Base-by-base conservation (phyloP, 495 filamentous ascomycete genomes). In the Penicillium longicatenatum region DNA sequence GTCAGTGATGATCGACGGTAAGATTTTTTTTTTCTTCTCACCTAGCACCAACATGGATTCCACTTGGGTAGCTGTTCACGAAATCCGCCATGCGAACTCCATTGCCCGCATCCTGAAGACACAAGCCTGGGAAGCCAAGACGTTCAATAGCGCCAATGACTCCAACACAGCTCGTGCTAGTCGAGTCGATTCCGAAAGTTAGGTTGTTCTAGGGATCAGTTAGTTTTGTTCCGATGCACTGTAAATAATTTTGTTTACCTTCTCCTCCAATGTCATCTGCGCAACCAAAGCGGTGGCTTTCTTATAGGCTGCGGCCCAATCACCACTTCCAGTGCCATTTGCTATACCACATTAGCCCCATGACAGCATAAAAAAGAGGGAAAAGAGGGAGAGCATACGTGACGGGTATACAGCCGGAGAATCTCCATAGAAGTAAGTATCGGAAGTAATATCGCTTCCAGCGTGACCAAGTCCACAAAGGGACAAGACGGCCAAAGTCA, bases 61-160 rank as follows among this genome's bases (percentile, higher is more conserved):
- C 84, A 24, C 75, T 74, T 0, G 83, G 71, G 70, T 79, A 87
- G 21, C 71, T 74, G 56, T 81, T 86, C 26, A 85, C 86, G 64
- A 84, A 82, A 57, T 89, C 85, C 0, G 84, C 83, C 19, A 59
- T 72, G 3, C 85, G 70, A 22, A 88, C 69, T 17, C 85, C 86
- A 58, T 87, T 82, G 0, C 83, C 84, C 3, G 84, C 85, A 68
- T 90, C 86, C 17, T 75, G 72, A 0, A 90, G 74, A 62, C 86
- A 89, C 39, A 89, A 66, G 8, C 87, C 87, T 0, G 82, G 75
- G 57, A 84, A 89, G 1, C 65, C 68, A 5, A 89, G 73, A 9
- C 86, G 73, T 0, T 79, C 75, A 24, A 87, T 72, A 6, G 74
- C 69, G 4, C 69, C 72, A 10, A 76, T 81, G 46, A 75, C 79